Conservation (phyloP, 1,139 yeast genomes). For the Candida pseudoviswanathii region DNA sequence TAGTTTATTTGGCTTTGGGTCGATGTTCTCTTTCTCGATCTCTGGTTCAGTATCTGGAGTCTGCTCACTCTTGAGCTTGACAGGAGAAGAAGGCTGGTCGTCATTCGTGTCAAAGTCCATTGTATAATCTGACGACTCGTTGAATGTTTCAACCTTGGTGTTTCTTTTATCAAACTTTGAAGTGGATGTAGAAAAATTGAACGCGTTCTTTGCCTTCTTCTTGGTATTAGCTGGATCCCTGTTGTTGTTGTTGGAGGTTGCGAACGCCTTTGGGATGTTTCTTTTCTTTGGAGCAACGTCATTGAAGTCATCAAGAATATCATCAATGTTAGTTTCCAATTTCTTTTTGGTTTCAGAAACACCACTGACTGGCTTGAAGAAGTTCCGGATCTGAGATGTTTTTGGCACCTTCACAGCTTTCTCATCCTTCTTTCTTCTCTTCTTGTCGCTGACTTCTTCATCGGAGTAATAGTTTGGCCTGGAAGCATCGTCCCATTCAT, state of each 20-base stretch:
- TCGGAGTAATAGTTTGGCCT: slow-evolving; percentile 56
- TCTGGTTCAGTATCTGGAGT: slow-evolving; percentile 14
- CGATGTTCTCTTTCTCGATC: slow-evolving; percentile 18
- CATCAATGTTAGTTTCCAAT: slow-evolving; percentile 44
- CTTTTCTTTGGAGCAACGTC: slow-evolving; percentile 24
- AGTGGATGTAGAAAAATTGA: slow-evolving; percentile 31
- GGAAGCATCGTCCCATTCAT: slow-evolving; percentile 74
- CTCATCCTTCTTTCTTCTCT: slow-evolving; percentile 33
- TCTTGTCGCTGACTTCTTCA: slow-evolving; percentile 39
- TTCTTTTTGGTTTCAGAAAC: slow-evolving; percentile 24
- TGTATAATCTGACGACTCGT: slow-evolving; percentile 20
- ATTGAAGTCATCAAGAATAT: slow-evolving; percentile 46
- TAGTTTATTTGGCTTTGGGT: slow-evolving; percentile 9
- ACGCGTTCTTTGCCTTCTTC: slow-evolving; percentile 20
- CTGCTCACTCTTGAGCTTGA: slow-evolving; percentile 14
- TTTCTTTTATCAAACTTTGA: slow-evolving; percentile 16
- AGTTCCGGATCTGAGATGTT: slow-evolving; percentile 54
- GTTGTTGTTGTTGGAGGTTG: slow-evolving; percentile 14
- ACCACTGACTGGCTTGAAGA: slow-evolving; percentile 47
- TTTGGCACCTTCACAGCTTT: slow-evolving; percentile 48
- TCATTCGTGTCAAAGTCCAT: slow-evolving; percentile 24
- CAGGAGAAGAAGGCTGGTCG: slow-evolving; percentile 33
- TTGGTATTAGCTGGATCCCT: slow-evolving; percentile 18
- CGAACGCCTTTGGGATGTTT: slow-evolving; percentile 11
- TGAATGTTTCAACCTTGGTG: slow-evolving; percentile 15